These are phyloP conservation scores for Drechslera avenae DNA, from an alignment of 2,329 filamentous ascomycete species.

Conservation along the genomic window DNA sequence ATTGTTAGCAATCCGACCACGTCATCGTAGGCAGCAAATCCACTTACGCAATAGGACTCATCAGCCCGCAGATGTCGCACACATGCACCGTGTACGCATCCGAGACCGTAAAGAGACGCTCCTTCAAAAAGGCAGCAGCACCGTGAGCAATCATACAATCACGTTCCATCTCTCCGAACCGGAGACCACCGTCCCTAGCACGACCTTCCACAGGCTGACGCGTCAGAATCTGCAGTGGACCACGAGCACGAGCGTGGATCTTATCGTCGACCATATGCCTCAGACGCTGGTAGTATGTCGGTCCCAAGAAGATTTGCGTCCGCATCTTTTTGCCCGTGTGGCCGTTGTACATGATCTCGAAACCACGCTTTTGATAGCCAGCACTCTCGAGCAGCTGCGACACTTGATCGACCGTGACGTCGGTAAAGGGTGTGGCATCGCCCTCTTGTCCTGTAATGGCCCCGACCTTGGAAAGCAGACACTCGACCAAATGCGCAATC, in stretches of 20 bases:
- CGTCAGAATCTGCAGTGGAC: slow-evolving; percentile 95
- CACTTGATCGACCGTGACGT: slow-evolving; percentile 93
- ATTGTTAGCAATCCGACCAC: slow-evolving; percentile 23
- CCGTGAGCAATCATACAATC: slow-evolving; percentile 99
- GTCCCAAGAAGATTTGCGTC: slow-evolving; percentile 94
- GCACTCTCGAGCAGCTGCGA: slow-evolving; percentile 84
- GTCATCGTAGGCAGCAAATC: neutral
- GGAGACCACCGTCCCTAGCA: slow-evolving; percentile 94
- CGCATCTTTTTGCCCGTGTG: slow-evolving; percentile 94
- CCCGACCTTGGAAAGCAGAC: slow-evolving; percentile 93
- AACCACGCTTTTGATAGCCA: slow-evolving; percentile 95
- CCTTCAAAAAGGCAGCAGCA: slow-evolving; percentile 94
- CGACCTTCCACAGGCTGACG: slow-evolving; percentile 97
- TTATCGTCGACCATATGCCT: slow-evolving; percentile 99
- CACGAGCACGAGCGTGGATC: slow-evolving; percentile 97
- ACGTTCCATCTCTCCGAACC: slow-evolving; percentile 99
- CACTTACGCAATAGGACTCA: slow-evolving; percentile 98
- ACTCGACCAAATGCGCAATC: slow-evolving; percentile 99
- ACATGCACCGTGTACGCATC: slow-evolving; percentile 98
- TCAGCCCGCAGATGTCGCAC: slow-evolving; percentile 97
- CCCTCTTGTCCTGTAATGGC: slow-evolving; percentile 93
- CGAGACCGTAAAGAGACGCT: slow-evolving; percentile 94
- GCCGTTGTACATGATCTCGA: slow-evolving; percentile 98
- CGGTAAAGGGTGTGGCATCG: slow-evolving; percentile 96
- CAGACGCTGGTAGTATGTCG: slow-evolving; percentile 97